A percentile compares a stretch with the other conserved stretches of the same genome.
Evolutionary conservation across 2,329 filamentous ascomycete species (phyloP).

Genomic region (Venturia nashicola): DNA sequence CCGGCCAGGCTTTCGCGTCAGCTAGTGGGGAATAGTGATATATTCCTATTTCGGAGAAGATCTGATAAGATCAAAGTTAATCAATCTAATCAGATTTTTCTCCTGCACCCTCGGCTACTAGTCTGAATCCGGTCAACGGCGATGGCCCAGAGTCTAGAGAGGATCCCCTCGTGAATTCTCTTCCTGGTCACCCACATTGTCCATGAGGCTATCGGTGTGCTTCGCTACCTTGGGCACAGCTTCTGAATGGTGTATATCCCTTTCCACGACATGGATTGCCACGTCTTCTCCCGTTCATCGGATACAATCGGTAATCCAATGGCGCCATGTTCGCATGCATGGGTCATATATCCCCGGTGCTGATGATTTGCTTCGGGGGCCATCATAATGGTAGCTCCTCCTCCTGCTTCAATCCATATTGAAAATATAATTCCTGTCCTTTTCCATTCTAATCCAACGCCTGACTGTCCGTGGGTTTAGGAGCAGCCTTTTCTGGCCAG

Average conservation of each 20-base stretch:
- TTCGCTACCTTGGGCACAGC: background rate
- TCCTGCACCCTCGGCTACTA: background rate
- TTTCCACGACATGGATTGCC: background rate
- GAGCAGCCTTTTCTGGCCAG: background rate
- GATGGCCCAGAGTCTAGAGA: background rate
- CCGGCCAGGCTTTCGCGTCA: too few species aligned
- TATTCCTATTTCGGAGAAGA: background rate
- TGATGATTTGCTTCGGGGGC: background rate
- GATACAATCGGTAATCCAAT: background rate
- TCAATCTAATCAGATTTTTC: constrained; percentile 1
- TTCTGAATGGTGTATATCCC: background rate
- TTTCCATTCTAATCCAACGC: background rate
- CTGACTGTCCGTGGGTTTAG: background rate
- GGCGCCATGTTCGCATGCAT: background rate
- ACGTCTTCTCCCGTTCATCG: background rate
- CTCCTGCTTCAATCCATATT: background rate
- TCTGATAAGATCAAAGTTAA: background rate
- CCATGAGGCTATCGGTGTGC: background rate
- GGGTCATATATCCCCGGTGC: background rate
- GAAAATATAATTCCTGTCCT: background rate
- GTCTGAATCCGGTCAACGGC: background rate
- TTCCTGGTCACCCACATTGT: background rate
- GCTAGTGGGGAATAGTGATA: background rate
- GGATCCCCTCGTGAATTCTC: background rate
- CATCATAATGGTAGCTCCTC: background rate